Percentiles rank a stretch among this genome's conserved stretches.
Evolutionary conservation across 371 early-diverging fungal genomes (phyloP).

Genomic region (Smittium culicis): DNA sequence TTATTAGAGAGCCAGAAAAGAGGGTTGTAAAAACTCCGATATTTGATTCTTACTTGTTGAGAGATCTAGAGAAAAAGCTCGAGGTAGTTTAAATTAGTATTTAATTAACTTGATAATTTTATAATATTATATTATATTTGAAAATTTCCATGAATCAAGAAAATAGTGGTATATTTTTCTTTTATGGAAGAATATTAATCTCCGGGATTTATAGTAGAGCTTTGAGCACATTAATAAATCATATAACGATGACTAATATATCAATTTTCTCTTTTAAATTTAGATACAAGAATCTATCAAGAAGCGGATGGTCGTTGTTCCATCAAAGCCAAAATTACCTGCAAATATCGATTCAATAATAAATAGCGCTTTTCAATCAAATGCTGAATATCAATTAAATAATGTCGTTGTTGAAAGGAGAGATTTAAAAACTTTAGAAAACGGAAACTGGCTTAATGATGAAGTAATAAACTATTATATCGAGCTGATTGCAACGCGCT

Average conservation of each 20-base stretch:
- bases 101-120: no score
- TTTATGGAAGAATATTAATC: no score
- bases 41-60: conserved; percentile 1
- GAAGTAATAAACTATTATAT: conserved; percentile 87
- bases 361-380: not conserved
- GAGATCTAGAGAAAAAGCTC: not conserved
- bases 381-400: conserved; percentile 1
- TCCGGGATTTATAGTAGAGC: no score
- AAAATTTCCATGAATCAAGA: no score
- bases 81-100: no score
- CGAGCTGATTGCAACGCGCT: conserved; percentile 52
- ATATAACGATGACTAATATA: no score
- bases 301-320: conserved; percentile 8
- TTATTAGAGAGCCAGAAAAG: conserved; percentile 1
- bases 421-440: conserved; percentile 55
- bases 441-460: conserved; percentile 83
- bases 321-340: not conserved
- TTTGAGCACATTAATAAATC: no score
- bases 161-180: no score
- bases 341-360: not conserved
- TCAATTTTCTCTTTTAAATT: not conserved
- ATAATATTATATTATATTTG: no score
- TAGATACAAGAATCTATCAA: not conserved
- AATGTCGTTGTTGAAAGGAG: conserved; percentile 2
- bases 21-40: not conserved